Base-by-base conservation (phyloP, 768 basidiomycete species). In the Naganishia vishniacii region DNA sequence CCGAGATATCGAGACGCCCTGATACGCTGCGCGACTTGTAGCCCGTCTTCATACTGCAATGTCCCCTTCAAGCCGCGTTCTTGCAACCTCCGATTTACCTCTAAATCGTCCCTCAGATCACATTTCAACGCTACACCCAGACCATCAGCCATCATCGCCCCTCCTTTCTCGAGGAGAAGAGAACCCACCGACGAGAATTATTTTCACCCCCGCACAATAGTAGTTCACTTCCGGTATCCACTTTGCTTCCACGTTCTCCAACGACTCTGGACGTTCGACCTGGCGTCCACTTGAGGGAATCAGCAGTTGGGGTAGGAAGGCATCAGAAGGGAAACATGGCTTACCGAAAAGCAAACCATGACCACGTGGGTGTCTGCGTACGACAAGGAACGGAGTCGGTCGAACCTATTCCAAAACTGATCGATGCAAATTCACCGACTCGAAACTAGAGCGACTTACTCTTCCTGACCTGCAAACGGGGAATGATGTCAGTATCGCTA, bases 291-390 rank as follows among this genome's bases (percentile, higher is more conserved):
- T 5, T 40, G 8, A 15, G 26, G 28, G 28, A 28, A 18, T 29
- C 25, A 8, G 34, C 20, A 49, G 44, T 31, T 15, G 47, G 13
- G 7, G 47, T 20, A 7, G 26, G 47, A 48, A 2, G 47, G 47
- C 47, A 48, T 5, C 20, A 31, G 7, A 31, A 3, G 6, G 26
- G 48, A 31, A 20, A 18, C 7, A 18, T 31, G 15, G 37, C 53
- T 8, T 26, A 56, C 53, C 15, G 93, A 94, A 77, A 95, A 97
- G 78, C 94, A 97, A 26, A 97, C 81, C 88, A 97, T 88, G 67
- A 97, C 83, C 65, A 97, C 88, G 78, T 97, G 89, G 0, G 94
- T 95, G 77, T 97, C 94, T 9, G 94, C 89, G 76, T 97, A 98
- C 40, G 88, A 90, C n/a, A 98, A 79, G 12, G 92, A 94, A 48